A percentile compares a stretch with the other conserved stretches of the same genome.
phyloP scores from a whole-genome alignment of 352 stramenopile genomes.

The Phytophthora sp. region DNA sequence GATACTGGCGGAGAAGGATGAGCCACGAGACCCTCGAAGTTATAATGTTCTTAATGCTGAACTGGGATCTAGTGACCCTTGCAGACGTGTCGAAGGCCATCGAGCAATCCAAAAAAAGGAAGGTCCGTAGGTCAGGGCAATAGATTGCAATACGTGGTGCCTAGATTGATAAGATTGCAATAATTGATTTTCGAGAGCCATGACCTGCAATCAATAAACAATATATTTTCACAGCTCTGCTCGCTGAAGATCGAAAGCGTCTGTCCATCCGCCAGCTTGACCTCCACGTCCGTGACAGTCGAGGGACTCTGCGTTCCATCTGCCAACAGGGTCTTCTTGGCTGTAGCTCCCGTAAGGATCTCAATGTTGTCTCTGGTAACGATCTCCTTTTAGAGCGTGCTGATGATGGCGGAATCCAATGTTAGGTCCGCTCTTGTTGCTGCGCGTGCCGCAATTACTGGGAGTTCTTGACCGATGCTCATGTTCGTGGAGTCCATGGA shows the following conservation, averaged over 20 bases:
- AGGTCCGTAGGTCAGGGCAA: too few relatives aligned
- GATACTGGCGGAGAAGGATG: conserved; percentile 1
- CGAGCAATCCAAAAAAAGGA: not conserved
- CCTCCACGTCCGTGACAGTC: conserved; percentile 50
- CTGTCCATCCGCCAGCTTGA: conserved; percentile 39
- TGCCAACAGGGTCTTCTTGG: conserved; percentile 53
- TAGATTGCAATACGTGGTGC: not conserved
- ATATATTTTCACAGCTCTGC: conserved; percentile 47
- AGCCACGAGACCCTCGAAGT: not conserved
- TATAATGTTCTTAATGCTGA: conserved; percentile 7
- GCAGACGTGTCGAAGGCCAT: too few relatives aligned
- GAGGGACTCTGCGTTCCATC: conserved; percentile 30
- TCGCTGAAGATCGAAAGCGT: conserved; percentile 50
- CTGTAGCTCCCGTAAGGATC: conserved; percentile 51
- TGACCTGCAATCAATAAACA: conserved; percentile 3
- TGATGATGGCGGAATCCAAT: conserved; percentile 88
- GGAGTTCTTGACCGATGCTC: too few relatives aligned
- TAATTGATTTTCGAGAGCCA: not conserved
- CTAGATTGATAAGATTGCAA: conserved; percentile 4
- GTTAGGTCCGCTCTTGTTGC: conserved; percentile 80
- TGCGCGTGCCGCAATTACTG: too few relatives aligned
- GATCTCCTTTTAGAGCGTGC: conserved; percentile 70
- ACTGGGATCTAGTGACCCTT: conserved; percentile 6
- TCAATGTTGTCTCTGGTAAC: conserved; percentile 57
- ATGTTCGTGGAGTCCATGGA: too few relatives aligned